Conservation (phyloP, 768 basidiomycete species). For the Podaxis pistillaris region DNA sequence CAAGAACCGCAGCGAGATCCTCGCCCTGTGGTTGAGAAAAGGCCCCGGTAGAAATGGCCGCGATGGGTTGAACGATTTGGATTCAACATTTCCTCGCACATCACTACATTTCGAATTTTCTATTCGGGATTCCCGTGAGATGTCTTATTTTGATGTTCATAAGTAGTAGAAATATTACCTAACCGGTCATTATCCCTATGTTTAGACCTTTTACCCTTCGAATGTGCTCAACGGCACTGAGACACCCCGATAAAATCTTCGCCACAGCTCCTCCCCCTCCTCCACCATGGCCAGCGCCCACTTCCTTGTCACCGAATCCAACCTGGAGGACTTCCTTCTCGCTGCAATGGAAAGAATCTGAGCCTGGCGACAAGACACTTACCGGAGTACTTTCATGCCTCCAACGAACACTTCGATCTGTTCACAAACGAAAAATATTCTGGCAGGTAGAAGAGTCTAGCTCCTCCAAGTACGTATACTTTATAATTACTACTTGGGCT, state of each 20-base stretch:
- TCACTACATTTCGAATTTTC: too few relatives aligned
- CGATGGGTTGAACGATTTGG: too few relatives aligned
- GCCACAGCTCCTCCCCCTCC: background rate
- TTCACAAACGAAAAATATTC: conserved; percentile 19
- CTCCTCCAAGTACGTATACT: conserved; percentile 2
- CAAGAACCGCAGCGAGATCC: too few relatives aligned
- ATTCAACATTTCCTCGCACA: too few relatives aligned
- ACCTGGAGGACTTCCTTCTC: background rate
- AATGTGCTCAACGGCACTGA: background rate
- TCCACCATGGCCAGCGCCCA: background rate
- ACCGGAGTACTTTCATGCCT: background rate
- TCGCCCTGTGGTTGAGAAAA: too few relatives aligned
- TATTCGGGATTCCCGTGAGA: too few relatives aligned
- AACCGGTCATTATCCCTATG: too few relatives aligned
- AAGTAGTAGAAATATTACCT: too few relatives aligned
- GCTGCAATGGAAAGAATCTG: background rate
- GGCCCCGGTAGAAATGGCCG: too few relatives aligned
- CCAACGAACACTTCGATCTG: conserved; percentile 10
- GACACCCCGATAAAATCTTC: background rate
- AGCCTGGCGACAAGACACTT: background rate
- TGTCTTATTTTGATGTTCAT: too few relatives aligned
- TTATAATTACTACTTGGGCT: background rate
- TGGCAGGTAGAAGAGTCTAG: conserved; percentile 14
- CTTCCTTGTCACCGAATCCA: background rate
- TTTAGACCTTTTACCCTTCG: too few relatives aligned